Conservation (phyloP, 306 rosid genomes). For the Lathyrus oleraceus region DNA sequence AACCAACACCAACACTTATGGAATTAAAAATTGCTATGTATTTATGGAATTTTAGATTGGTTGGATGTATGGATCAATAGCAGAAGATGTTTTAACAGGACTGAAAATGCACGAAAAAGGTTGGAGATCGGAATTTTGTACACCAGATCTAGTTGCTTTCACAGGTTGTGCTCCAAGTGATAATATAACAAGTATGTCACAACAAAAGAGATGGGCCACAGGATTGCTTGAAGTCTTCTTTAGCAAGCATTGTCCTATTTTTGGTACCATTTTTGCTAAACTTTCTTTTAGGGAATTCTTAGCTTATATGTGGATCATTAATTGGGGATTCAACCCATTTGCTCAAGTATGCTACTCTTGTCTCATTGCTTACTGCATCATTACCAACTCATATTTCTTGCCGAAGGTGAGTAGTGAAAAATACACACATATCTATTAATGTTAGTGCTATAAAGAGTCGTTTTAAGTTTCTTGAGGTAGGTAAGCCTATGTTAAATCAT, state of each 20-base stretch:
- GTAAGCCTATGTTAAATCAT: too few relatives aligned
- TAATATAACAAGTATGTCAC: constrained; percentile 50
- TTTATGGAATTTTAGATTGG: constrained; percentile 31
- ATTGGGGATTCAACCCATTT: constrained; percentile 43
- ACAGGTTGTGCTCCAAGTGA: constrained; percentile 56
- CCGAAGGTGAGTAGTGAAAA: constrained; percentile 54
- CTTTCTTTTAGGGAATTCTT: constrained; percentile 51
- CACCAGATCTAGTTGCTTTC: constrained; percentile 51
- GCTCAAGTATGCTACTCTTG: constrained; percentile 49
- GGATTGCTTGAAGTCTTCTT: constrained; percentile 59
- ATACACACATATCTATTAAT: background rate
- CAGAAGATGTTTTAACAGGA: constrained; percentile 60
- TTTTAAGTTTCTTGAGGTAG: too few relatives aligned
- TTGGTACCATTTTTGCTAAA: constrained; percentile 24
- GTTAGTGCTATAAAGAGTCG: too few relatives aligned
- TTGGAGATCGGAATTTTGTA: constrained; percentile 54
- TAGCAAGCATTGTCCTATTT: constrained; percentile 50
- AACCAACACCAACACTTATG: too few relatives aligned
- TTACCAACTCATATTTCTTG: constrained; percentile 59
- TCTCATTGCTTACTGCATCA: constrained; percentile 34
- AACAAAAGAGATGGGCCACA: constrained; percentile 70
- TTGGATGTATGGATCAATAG: constrained; percentile 54
- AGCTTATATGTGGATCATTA: constrained; percentile 46
- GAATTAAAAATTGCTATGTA: background rate
- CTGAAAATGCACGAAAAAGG: constrained; percentile 57